Evolutionary conservation across 441 rosid species (phyloP), one percentile per base, ranked within the genome.

Genomic region (Populus hybrid): DNA sequence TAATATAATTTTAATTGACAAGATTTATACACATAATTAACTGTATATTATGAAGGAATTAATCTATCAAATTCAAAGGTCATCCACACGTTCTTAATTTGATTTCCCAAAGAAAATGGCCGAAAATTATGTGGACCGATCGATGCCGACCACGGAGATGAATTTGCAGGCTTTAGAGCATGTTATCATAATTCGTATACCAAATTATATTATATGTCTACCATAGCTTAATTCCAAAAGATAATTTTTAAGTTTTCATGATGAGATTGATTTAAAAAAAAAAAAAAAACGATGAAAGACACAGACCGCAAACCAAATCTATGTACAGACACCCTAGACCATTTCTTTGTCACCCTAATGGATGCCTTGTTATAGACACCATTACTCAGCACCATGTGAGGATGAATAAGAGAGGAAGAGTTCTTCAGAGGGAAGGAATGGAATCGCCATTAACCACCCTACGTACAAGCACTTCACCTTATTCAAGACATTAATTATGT

Each of bases 331-430:
- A 66, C 80, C 81, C 86, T 81, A 80, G 88, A 87, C 90, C 9
- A 28, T 68, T 81, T 81, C 61, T 73, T 4, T 12, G 57, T 50
- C 67, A 73, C 50, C 76, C 53, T 14, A 14, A 61, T 79, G 81
- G 73, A 76, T 84, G 84, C 70, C 79, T 83, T 78, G 73, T 71
- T 64, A 40, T 82, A 72, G 80, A 83, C 88, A 87, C 73, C 76
- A 78, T 73, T 80, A 74, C 76, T 83, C 84, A 80, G 86, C 90
- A 80, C 72, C 89, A 86, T 84, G 87, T 81, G 86, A 71, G 46
- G 14, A 9, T 9, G 24, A 50, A 50, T 5, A 50, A 50, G 57
- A 50, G 19, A 65, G 26, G 23, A 1, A 72, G 38, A 26, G 11
- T 84, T 81, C 86, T 82, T 82, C 18, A 57, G 69, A 53, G 73